These are phyloP conservation scores for Punica granatum DNA, from an alignment of 345 rosid genomes.

Conservation along the genomic window DNA sequence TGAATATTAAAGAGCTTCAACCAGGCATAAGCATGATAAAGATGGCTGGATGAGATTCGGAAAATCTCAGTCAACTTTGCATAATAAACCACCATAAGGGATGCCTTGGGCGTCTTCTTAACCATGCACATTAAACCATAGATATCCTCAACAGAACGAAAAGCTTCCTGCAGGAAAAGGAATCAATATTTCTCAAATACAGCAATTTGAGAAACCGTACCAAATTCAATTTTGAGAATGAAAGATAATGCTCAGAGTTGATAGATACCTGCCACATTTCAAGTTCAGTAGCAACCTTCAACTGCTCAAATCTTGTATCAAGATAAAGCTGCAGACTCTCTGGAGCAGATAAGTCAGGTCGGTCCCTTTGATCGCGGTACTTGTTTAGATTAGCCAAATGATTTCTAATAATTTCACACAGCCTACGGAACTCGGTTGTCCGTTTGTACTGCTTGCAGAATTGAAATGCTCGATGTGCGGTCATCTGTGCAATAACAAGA, in stretches of 20 bases:
- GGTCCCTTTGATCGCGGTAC: conserved; percentile 95
- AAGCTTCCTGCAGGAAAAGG: conserved; percentile 68
- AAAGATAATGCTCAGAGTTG: conserved; percentile 7
- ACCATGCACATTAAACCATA: conserved; percentile 95
- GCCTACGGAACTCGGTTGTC: conserved; percentile 88
- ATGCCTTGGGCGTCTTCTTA: conserved; percentile 89
- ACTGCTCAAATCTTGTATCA: conserved; percentile 96
- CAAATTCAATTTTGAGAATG: not conserved
- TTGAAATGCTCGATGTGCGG: conserved; percentile 95
- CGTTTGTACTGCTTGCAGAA: conserved; percentile 96
- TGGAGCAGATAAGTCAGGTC: conserved; percentile 96
- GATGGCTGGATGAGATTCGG: conserved; percentile 90
- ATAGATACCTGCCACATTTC: conserved; percentile 80
- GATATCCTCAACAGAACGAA: conserved; percentile 90
- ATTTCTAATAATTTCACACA: conserved; percentile 93
- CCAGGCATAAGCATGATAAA: conserved; percentile 97
- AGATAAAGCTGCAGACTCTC: conserved; percentile 90
- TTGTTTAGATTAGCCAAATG: conserved; percentile 90
- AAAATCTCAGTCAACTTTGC: conserved; percentile 90
- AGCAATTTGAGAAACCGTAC: not conserved
- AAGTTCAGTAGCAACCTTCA: conserved; percentile 89
- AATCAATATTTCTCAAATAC: not conserved
- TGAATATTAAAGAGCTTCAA: conserved; percentile 87
- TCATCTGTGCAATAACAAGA: conserved; percentile 55
- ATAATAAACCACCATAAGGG: conserved; percentile 90